Conservation (phyloP, 208 protist species). For the Crithidia fasciculata region DNA sequence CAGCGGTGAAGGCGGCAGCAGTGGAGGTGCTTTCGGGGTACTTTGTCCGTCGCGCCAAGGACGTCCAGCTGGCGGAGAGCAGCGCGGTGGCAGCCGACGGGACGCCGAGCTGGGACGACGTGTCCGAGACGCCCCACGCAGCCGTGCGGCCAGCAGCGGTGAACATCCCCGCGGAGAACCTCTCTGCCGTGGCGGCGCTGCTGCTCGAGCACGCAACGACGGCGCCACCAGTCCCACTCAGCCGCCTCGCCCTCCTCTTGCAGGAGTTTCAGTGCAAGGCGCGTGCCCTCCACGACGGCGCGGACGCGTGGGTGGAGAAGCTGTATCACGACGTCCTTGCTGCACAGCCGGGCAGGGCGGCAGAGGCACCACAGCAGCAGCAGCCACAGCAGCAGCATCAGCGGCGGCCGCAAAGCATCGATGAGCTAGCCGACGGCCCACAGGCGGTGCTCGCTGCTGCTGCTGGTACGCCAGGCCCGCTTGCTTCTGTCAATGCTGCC, state of each 20-base stretch:
- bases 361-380: not conserved
- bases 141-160: not conserved
- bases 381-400: not conserved
- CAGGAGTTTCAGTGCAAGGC: constrained; percentile 28
- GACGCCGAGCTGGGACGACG: not conserved
- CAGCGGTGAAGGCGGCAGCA: constrained; percentile 11
- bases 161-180: constrained; percentile 6
- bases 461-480: not conserved
- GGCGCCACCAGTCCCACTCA: constrained; percentile 5
- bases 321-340: constrained; percentile 30
- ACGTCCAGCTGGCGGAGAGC: not conserved
- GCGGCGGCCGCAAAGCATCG: constrained; percentile 21
- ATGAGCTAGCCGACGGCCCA: constrained; percentile 33
- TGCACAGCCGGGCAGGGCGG: constrained; percentile 2
- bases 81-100: not conserved
- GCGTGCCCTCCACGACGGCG: constrained; percentile 11
- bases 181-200: constrained; percentile 4
- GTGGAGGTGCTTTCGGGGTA: constrained; percentile 6
- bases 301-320: constrained; percentile 33
- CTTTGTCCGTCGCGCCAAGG: constrained; percentile 18
- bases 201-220: constrained; percentile 19
- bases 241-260: constrained; percentile 12
- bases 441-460: not conserved
- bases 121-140: not conserved
- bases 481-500: not conserved